Percentiles rank a stretch among this genome's conserved stretches.
Evolutionary conservation across 768 basidiomycete species (phyloP).

Genomic region (Mycena polygramma): DNA sequence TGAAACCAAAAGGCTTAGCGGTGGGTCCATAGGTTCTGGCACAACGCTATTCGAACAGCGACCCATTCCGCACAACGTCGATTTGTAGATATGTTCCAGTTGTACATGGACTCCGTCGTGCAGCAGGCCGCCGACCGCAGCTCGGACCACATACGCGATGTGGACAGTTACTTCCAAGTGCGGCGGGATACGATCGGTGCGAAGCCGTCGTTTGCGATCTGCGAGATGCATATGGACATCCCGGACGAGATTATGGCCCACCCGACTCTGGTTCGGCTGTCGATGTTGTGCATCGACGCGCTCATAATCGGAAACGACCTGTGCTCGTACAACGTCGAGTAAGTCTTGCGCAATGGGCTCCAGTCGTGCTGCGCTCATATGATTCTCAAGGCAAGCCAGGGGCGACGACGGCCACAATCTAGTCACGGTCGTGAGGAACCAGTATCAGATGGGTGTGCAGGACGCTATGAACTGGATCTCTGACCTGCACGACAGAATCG

Average conservation of each 20-base stretch:
- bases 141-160: background rate
- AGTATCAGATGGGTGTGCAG: slow-evolving; percentile 7
- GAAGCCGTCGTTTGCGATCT: slow-evolving; percentile 13
- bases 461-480: slow-evolving; percentile 7
- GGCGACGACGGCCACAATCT: slow-evolving; percentile 7
- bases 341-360: background rate
- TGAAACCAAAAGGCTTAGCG: too few species aligned
- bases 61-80: background rate
- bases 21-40: slow-evolving; percentile 2
- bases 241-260: slow-evolving; percentile 1
- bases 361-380: slow-evolving; percentile 6
- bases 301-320: slow-evolving; percentile 8
- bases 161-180: background rate
- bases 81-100: too few species aligned
- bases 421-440: background rate
- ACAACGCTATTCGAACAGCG: background rate
- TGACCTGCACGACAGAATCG: slow-evolving; percentile 3
- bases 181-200: slow-evolving; percentile 3
- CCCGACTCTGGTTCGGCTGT: too few species aligned
- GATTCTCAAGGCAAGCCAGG: slow-evolving; percentile 4
- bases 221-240: slow-evolving; percentile 4
- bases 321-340: background rate
- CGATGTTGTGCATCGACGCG: slow-evolving; percentile 1
- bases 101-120: slow-evolving; percentile 7
- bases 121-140: slow-evolving; percentile 11